phyloP scores from a whole-genome alignment of 1,284 basidiomycete genomes.

The Mixia osmundae region DNA sequence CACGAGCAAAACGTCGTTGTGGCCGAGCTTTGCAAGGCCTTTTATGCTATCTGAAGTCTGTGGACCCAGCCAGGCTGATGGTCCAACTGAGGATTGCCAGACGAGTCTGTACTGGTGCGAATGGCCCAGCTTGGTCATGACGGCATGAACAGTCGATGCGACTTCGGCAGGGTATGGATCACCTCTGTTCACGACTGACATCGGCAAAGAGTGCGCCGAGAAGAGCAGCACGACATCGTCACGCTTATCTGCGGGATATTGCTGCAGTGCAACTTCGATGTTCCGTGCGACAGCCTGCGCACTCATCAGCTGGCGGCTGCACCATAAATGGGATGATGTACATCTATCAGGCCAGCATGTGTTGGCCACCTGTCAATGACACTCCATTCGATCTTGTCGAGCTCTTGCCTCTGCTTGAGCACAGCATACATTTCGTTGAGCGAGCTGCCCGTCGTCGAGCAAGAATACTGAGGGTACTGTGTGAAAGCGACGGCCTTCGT shows the following conservation, averaged over 20 bases:
- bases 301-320: not conserved
- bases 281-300: slow-evolving; percentile 67
- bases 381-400: slow-evolving; percentile 62
- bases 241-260: slow-evolving; percentile 45
- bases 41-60: slow-evolving; percentile 83
- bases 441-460: slow-evolving; percentile 90
- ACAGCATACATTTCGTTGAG: slow-evolving; percentile 67
- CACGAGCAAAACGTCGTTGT: slow-evolving; percentile 67
- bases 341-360: slow-evolving; percentile 78
- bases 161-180: slow-evolving; percentile 95
- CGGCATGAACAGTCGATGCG: slow-evolving; percentile 68
- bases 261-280: slow-evolving; percentile 55
- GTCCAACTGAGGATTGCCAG: slow-evolving; percentile 97
- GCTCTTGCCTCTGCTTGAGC: slow-evolving; percentile 29
- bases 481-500: slow-evolving; percentile 84
- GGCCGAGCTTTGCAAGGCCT: slow-evolving; percentile 66
- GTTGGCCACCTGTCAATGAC: slow-evolving; percentile 97
- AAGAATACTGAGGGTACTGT: slow-evolving; percentile 98
- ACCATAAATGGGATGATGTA: slow-evolving; percentile 22
- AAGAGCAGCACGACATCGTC: slow-evolving; percentile 52
- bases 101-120: slow-evolving; percentile 71
- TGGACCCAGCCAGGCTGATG: slow-evolving; percentile 93
- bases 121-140: slow-evolving; percentile 54
- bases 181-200: slow-evolving; percentile 91
- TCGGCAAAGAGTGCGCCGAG: slow-evolving; percentile 91